Evolutionary conservation across 2,329 filamentous ascomycete species (phyloP).

Genomic region (Stagonosporopsis tanaceti): DNA sequence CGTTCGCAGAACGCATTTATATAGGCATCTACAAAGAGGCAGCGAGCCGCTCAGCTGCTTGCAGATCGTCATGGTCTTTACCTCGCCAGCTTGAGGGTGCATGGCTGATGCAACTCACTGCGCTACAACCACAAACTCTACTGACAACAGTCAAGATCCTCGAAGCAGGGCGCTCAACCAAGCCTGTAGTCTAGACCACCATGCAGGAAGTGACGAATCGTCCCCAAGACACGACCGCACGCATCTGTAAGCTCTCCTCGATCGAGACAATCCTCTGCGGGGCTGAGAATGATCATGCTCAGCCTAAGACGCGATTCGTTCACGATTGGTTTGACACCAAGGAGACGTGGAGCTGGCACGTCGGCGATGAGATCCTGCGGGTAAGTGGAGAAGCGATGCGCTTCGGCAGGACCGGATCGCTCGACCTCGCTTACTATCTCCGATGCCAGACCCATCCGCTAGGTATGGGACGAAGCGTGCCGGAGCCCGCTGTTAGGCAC

Average conservation of each 20-base stretch:
- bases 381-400: constrained; percentile 12
- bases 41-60: neutral
- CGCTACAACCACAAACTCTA: neutral
- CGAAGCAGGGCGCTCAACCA: neutral
- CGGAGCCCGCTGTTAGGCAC: neutral
- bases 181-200: neutral
- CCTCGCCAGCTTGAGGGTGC: constrained; percentile 4
- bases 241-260: neutral
- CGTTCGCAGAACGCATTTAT: neutral
- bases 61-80: neutral
- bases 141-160: constrained; percentile 4
- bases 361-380: constrained; percentile 20
- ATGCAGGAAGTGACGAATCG: constrained; percentile 6
- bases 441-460: neutral
- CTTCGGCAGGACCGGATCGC: constrained; percentile 9
- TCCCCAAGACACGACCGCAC: neutral
- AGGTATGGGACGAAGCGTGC: neutral
- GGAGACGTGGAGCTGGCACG: constrained; percentile 9
- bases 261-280: neutral
- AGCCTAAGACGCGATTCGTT: neutral
- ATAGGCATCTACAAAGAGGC: neutral
- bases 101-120: constrained; percentile 3
- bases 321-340: constrained; percentile 3
- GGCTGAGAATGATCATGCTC: neutral
- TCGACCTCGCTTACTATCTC: neutral